These are phyloP conservation scores for Boletellus ananiceps DNA, from an alignment of 768 basidiomycete species.

Conservation along the genomic window DNA sequence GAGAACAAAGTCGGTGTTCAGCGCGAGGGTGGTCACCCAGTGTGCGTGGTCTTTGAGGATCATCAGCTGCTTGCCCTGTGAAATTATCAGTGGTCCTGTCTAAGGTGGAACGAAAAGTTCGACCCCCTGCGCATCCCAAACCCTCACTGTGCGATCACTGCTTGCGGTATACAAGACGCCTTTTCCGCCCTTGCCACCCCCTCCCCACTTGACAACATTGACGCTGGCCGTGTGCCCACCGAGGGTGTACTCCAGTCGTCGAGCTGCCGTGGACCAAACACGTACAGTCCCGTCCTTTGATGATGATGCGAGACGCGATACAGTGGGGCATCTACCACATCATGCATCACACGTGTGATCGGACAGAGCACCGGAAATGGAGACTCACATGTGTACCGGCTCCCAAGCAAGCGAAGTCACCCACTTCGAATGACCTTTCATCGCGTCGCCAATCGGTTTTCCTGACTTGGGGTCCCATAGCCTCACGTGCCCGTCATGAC, in stretches of 20 bases:
- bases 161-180: conserved; percentile 93
- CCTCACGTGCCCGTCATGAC: conserved; percentile 89
- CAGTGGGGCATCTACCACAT: conserved; percentile 56
- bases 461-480: conserved; percentile 95
- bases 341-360: conserved; percentile 5
- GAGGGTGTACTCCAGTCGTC: conserved; percentile 75
- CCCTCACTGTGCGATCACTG: conserved; percentile 88
- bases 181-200: conserved; percentile 57
- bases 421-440: conserved; percentile 96
- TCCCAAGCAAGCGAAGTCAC: conserved; percentile 95
- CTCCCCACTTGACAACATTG: conserved; percentile 95
- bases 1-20: conserved; percentile 93
- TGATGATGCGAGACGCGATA: conserved; percentile 87
- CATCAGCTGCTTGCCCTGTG: conserved; percentile 78
- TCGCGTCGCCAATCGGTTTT: conserved; percentile 79
- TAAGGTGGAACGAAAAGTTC: conserved; percentile 16
- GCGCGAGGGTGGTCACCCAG: conserved; percentile 95
- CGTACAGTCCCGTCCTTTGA: conserved; percentile 96
- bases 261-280: conserved; percentile 80
- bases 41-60: conserved; percentile 94
- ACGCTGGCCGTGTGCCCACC: conserved; percentile 94
- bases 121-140: conserved; percentile 87
- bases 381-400: conserved; percentile 80
- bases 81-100: conserved; percentile 3
- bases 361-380: not conserved